A percentile compares a stretch with the other conserved stretches of the same genome.
These are phyloP conservation scores for Medicago ruthenica DNA, from an alignment of 306 rosid genomes.

Conservation along the genomic window DNA sequence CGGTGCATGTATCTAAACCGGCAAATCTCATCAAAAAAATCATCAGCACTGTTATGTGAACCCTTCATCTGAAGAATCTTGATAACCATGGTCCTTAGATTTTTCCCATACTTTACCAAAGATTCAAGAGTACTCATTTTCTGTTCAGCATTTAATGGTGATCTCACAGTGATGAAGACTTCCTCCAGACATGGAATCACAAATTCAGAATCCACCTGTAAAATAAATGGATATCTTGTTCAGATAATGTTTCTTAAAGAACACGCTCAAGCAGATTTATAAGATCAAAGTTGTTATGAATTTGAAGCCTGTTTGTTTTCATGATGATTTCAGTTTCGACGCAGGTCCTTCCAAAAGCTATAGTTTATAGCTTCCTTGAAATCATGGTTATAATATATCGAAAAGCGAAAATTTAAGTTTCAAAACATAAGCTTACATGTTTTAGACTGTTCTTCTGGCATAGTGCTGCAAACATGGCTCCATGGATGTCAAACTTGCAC, in stretches of 20 bases:
- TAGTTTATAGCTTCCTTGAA: not conserved
- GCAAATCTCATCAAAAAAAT: slow-evolving; percentile 91
- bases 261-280: not conserved
- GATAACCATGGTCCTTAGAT: slow-evolving; percentile 70
- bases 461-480: slow-evolving; percentile 99
- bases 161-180: slow-evolving; percentile 77
- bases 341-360: not conserved
- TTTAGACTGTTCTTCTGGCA: slow-evolving; percentile 91
- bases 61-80: slow-evolving; percentile 96
- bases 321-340: not conserved
- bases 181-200: slow-evolving; percentile 85
- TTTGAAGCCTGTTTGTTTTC: slow-evolving; percentile 21
- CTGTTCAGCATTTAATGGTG: slow-evolving; percentile 94
- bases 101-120: slow-evolving; percentile 72
- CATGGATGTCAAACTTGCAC: slow-evolving; percentile 81
- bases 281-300: slow-evolving; percentile 25
- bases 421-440: slow-evolving; percentile 52
- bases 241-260: slow-evolving; percentile 13
- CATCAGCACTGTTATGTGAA: slow-evolving; percentile 85
- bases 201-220: slow-evolving; percentile 80
- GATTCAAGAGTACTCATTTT: slow-evolving; percentile 93
- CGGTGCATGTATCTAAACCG: slow-evolving; percentile 70
- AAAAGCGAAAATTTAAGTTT: not conserved
- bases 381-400: not conserved
- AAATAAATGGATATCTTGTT: slow-evolving; percentile 22